Evolutionary conservation across 2,329 filamentous ascomycete species (phyloP).

Genomic region (Dryadomyces sulphureus): DNA sequence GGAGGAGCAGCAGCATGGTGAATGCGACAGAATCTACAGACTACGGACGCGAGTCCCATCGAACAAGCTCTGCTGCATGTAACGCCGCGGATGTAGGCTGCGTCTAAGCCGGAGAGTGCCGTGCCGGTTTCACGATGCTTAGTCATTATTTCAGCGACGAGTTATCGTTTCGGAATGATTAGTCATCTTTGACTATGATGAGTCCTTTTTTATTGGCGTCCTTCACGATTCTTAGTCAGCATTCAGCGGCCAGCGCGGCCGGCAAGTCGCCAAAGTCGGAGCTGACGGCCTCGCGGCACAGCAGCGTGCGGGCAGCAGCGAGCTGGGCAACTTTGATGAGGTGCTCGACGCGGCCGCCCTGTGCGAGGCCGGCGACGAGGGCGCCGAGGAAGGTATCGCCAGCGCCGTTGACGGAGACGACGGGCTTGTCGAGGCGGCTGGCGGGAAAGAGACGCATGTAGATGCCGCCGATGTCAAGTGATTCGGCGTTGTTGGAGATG

Average conservation of each 20-base stretch:
- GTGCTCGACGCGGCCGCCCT: constrained; percentile 38
- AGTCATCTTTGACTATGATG: no score
- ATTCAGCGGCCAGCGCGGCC: constrained; percentile 10
- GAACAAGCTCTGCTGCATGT: no score
- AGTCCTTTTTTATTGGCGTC: no score
- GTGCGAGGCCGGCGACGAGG: constrained; percentile 62
- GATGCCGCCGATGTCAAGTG: constrained; percentile 49
- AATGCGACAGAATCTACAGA: neutral
- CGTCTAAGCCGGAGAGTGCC: no score
- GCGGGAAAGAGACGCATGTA: constrained; percentile 66
- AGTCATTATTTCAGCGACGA: no score
- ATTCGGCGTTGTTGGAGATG: neutral
- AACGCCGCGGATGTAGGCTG: no score
- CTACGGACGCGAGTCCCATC: no score
- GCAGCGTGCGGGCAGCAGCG: constrained; percentile 66
- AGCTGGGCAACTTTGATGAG: constrained; percentile 68
- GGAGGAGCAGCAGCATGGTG: constrained; percentile 10
- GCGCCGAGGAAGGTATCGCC: constrained; percentile 88
- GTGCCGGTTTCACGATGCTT: no score
- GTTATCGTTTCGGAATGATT: no score
- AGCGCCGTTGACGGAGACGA: constrained; percentile 85
- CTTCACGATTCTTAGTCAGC: no score
- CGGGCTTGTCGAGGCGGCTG: constrained; percentile 32
- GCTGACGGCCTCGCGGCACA: constrained; percentile 55
- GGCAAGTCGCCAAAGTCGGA: constrained; percentile 12